Evolutionary conservation across 2,329 filamentous ascomycete species (phyloP), one percentile per base, ranked within the genome.

Genomic region (Westerdykella ornata): DNA sequence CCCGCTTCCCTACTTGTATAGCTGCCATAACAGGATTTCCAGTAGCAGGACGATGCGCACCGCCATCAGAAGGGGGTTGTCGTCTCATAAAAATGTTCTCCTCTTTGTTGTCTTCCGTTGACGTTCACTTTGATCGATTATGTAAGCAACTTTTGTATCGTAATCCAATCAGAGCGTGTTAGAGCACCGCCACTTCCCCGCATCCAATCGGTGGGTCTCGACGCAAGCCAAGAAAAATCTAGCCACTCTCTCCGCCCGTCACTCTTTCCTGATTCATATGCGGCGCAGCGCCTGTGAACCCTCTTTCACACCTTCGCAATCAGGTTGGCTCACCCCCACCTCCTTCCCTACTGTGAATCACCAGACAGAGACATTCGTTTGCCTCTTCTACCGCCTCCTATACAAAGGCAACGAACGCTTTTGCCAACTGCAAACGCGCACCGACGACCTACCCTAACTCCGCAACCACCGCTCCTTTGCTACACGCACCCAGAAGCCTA

Each of bases 321-420:
- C 13, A n/a, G 6, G n/a, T n/a, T n/a, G n/a, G 5, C 30, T 32
- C 30, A 32, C 30, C 30, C n/a, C 30, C 30, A 32, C 30, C 30
- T 32, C 30, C 30, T 29, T 29, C 15, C 13, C 13, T 32, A 6
- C 9, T 22, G 20, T 44, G 40, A 42, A 58, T 61, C 59, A 63
- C 54, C 52, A 46, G 53, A 57, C 57, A 48, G 40, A n/a, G n/a
- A n/a, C n/a, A n/a, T 51, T 14, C 51, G n/a, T 37, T 28, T 43
- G 45, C 52, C 39, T 39, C 47, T 28, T 31, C 38, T 36, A 4
- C 33, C 40, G 36, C 37, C 39, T 37, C 47, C 47, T 59, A 60
- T 62, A 64, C 54, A 59, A 60, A 59, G 45, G 41, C 45, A 13
- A 3, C 42, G 46, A 43, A 44, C 46, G 17, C 19, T 51, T 45